Evolutionary conservation across 1,139 yeast species (phyloP), one percentile per base, ranked within the genome.

Genomic region (Yamadazyma atlantica): DNA sequence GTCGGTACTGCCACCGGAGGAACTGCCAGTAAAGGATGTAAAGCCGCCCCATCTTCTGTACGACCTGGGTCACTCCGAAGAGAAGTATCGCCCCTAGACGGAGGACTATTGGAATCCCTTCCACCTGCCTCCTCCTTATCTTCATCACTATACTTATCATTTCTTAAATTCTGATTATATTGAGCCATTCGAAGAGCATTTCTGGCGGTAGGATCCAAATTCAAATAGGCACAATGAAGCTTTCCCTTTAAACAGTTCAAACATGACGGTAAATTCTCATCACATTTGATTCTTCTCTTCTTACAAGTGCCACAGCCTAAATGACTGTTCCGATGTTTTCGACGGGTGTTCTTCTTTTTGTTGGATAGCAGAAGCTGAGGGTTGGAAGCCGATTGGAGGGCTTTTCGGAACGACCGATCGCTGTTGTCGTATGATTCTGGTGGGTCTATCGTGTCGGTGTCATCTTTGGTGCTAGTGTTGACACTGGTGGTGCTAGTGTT

Each of bases 271-370:
- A 80, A 62, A 39, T 72, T 60, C 53, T 81, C 87, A 57, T 81
- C 85, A 58, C 87, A 81, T 53, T 81, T 81, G 53, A 81, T 79
- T 42, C 86, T 63, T 43, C 86, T 69, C 48, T 77, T 73, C 50
- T 81, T 80, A 60, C 87, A 81, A 28, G 83, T 80, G 4, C 80
- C 79, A 60, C 87, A 81, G 23, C 83, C 82, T 39, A 60, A 66
- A 51, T 80, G 85, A 13, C 83, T 77, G 57, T 80, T 80, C 42
- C 82, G 66, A 57, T 80, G 86, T 43, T 78, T 75, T 46, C 85
- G 60, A 49, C 86, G 64, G 17, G 78, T 69, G 47, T 72, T 74
- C 48, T 74, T 71, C 61, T 62, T 69, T 22, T 47, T 46, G 17
- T 39, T 36, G 2, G 44, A 36, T 26, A 49, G 33, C 34, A 34